These are phyloP conservation scores for Arxiozyma telluris DNA, from an alignment of 1,139 yeast species.

Conservation along the genomic window DNA sequence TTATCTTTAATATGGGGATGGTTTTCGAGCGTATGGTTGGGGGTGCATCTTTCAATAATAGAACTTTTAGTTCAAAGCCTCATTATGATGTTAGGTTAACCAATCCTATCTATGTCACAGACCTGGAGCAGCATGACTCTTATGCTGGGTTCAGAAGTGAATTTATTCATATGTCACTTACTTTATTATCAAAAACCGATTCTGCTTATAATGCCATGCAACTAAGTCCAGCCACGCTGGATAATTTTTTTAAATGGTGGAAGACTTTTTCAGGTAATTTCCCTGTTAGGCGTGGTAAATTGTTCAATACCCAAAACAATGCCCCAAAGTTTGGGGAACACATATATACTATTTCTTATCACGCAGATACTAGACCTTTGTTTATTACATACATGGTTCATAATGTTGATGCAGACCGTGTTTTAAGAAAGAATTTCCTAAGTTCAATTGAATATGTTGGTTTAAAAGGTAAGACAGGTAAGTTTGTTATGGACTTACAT, in stretches of 20 bases:
- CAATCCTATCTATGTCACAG: constrained; percentile 53
- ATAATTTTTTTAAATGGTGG: constrained; percentile 82
- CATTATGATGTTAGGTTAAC: constrained; percentile 60
- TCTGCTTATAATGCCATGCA: constrained; percentile 62
- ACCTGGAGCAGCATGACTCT: constrained; percentile 52
- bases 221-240: constrained; percentile 59
- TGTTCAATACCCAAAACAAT: constrained; percentile 43
- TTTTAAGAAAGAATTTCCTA: constrained; percentile 37
- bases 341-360: constrained; percentile 72
- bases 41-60: constrained; percentile 27
- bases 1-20: constrained; percentile 50
- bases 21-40: constrained; percentile 41
- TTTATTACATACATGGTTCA: constrained; percentile 64
- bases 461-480: constrained; percentile 58
- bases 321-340: constrained; percentile 67
- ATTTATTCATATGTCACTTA: constrained; percentile 66
- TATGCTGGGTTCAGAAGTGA: constrained; percentile 72
- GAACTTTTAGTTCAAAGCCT: constrained; percentile 50
- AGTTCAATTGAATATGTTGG: constrained; percentile 58
- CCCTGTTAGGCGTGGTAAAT: constrained; percentile 64
- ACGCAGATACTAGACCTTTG: constrained; percentile 62
- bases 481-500: constrained; percentile 70
- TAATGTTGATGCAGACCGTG: constrained; percentile 41
- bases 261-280: constrained; percentile 60
- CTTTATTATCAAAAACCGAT: constrained; percentile 43